phyloP scores from a whole-genome alignment of 352 stramenopile species.

The Phytophthora sojae region DNA sequence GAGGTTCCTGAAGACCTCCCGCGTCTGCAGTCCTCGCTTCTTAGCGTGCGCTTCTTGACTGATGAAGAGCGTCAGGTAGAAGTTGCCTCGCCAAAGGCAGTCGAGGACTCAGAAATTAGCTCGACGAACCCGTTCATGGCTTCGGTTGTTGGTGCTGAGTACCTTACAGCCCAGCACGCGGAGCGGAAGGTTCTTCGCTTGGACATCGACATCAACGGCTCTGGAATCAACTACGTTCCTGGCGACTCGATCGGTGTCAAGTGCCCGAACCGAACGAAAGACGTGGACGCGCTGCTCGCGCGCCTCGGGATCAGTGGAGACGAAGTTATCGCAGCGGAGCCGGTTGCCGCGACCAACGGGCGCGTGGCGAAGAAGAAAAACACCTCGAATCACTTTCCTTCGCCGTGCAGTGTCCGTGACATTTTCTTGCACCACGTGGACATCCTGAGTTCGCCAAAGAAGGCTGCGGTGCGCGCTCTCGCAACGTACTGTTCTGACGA shows the following conservation, averaged over 20 bases:
- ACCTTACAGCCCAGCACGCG: slow-evolving; percentile 54
- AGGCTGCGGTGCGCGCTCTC: slow-evolving; percentile 71
- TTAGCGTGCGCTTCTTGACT: slow-evolving; percentile 52
- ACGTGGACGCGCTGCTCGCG: slow-evolving; percentile 73
- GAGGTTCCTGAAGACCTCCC: slow-evolving; percentile 59
- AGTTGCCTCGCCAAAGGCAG: neutral
- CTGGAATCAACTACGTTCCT: slow-evolving; percentile 71
- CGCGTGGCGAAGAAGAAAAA: slow-evolving; percentile 40
- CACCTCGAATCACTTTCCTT: slow-evolving; percentile 55
- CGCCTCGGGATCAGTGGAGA: slow-evolving; percentile 54
- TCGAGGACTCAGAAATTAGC: slow-evolving; percentile 44
- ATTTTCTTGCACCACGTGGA: slow-evolving; percentile 84
- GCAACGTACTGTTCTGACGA: slow-evolving; percentile 72
- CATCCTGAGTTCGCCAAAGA: slow-evolving; percentile 83
- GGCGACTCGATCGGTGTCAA: slow-evolving; percentile 90
- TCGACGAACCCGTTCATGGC: slow-evolving; percentile 61
- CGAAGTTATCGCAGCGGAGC: slow-evolving; percentile 47
- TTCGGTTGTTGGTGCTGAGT: slow-evolving; percentile 49
- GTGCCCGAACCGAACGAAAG: slow-evolving; percentile 75
- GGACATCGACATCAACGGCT: slow-evolving; percentile 53
- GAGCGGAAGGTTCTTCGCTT: slow-evolving; percentile 70
- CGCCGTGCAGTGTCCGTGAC: slow-evolving; percentile 74
- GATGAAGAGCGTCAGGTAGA: slow-evolving; percentile 22
- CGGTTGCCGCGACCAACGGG: slow-evolving; percentile 32
- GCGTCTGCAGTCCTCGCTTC: slow-evolving; percentile 61